These are phyloP conservation scores for Mrakia frigida DNA, from an alignment of 768 basidiomycete genomes.

Conservation along the genomic window DNA sequence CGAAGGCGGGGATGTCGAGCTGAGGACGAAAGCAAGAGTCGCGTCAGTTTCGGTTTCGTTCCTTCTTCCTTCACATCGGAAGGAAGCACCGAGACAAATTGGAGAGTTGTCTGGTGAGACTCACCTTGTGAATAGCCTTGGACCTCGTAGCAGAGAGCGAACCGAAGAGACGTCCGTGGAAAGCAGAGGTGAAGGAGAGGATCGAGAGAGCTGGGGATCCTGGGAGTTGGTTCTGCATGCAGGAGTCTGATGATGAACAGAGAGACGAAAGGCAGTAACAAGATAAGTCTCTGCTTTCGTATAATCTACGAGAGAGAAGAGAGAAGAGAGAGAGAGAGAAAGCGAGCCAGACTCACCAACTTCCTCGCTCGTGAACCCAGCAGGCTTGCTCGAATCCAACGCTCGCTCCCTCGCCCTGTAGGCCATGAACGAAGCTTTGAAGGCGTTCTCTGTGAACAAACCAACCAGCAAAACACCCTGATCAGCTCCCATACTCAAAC, in stretches of 20 bases:
- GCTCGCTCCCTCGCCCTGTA: constrained; percentile 41
- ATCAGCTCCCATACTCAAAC: no score
- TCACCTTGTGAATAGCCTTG: constrained; percentile 49
- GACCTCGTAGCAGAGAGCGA: constrained; percentile 46
- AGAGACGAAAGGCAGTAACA: background rate
- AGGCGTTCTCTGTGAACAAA: constrained; percentile 41
- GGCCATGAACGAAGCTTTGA: constrained; percentile 47
- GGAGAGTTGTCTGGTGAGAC: no score
- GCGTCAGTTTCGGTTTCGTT: background rate
- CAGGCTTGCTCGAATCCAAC: constrained; percentile 14
- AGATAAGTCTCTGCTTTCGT: background rate
- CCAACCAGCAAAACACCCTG: no score
- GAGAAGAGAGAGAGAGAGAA: background rate
- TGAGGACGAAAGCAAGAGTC: constrained; percentile 9
- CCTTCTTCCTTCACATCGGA: background rate
- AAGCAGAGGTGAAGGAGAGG: constrained; percentile 46
- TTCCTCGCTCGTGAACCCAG: constrained; percentile 43
- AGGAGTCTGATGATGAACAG: constrained; percentile 37
- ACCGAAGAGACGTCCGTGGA: constrained; percentile 49
- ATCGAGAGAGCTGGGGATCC: constrained; percentile 46
- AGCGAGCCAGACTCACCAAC: constrained; percentile 33
- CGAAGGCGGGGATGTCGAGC: constrained; percentile 48
- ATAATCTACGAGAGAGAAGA: no score
- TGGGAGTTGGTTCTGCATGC: constrained; percentile 47
- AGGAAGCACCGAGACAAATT: no score